Base-by-base conservation (phyloP, 192 early-diverging fungal species). In the Physocladia obscura region DNA sequence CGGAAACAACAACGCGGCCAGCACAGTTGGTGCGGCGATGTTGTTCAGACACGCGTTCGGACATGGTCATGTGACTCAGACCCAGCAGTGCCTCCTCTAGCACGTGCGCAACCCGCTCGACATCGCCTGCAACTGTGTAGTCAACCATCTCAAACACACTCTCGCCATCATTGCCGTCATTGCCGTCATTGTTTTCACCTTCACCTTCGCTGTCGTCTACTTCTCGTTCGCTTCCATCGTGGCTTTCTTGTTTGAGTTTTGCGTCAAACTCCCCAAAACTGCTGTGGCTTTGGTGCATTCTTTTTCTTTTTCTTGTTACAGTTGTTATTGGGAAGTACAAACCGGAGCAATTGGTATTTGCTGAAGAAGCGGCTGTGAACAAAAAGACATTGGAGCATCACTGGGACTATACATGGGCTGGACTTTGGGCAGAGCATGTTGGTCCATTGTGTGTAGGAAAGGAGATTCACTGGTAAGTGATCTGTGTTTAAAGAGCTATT, bases 131-230 rank as follows among this genome's bases (percentile, higher is more conserved):
- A 11, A 68, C n/a, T 8, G 35, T 35, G 36, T 39, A 68, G 54
- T 68, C 65, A 8, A 68, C 65, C 17, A 68, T 68, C 37, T 68
- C 65, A 44, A 68, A 68, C 19, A 56, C 52, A 2, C 24, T 35
- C 22, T 54, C 65, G 22, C 52, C 62, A 4, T 4, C 30, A 3
- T 49, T 30, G 37, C 27, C 59, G 4, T 21, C n/a, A 5, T 32
- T 35, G 34, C n/a, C n/a, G n/a, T n/a, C n/a, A n/a, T n/a, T n/a
- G n/a, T n/a, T n/a, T 8, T 47, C 44, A 13, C 44, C 8, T 8
- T n/a, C 44, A 13, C 44, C 8, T 8, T 47, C 44, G 44, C 44
- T 8, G 44, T 47, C 44, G 11, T n/a, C 44, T 8, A 47, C 8
- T 47, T 47, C 44, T 8, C 11, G 8, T 13, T 47, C 44, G 44